These are phyloP conservation scores for Gossypium raimondii DNA, from an alignment of 345 rosid genomes.

Conservation along the genomic window DNA sequence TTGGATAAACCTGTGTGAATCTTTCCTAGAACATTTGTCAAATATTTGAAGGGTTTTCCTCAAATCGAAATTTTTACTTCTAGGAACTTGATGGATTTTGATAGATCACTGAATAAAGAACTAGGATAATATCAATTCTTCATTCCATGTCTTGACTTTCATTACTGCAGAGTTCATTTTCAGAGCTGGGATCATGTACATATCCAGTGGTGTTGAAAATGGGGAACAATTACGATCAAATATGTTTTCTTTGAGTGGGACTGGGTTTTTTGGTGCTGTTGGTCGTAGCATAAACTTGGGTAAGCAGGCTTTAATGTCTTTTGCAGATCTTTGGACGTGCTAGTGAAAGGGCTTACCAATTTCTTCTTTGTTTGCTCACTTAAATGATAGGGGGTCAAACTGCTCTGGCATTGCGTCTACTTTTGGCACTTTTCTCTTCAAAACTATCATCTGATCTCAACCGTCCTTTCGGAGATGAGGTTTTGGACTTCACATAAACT, in stretches of 20 bases:
- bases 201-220: constrained; percentile 38
- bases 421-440: constrained; percentile 76
- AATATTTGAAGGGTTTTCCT: neutral
- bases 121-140: neutral
- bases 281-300: constrained; percentile 87
- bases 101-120: neutral
- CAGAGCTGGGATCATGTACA: constrained; percentile 97
- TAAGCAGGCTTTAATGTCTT: constrained; percentile 23
- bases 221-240: constrained; percentile 46
- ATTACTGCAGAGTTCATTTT: constrained; percentile 52
- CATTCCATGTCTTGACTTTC: constrained; percentile 37
- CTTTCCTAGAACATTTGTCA: neutral
- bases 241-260: constrained; percentile 69
- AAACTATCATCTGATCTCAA: constrained; percentile 65
- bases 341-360: constrained; percentile 3
- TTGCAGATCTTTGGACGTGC: neutral
- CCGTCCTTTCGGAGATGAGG: constrained; percentile 90
- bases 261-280: constrained; percentile 75
- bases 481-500: constrained; percentile 16
- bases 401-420: constrained; percentile 78
- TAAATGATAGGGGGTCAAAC: constrained; percentile 67
- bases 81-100: neutral
- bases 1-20: neutral
- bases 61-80: neutral
- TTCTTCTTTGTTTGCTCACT: constrained; percentile 4